These are phyloP conservation scores for Fusarium drepaniforme DNA, from an alignment of 2,329 filamentous ascomycete species.

Conservation along the genomic window DNA sequence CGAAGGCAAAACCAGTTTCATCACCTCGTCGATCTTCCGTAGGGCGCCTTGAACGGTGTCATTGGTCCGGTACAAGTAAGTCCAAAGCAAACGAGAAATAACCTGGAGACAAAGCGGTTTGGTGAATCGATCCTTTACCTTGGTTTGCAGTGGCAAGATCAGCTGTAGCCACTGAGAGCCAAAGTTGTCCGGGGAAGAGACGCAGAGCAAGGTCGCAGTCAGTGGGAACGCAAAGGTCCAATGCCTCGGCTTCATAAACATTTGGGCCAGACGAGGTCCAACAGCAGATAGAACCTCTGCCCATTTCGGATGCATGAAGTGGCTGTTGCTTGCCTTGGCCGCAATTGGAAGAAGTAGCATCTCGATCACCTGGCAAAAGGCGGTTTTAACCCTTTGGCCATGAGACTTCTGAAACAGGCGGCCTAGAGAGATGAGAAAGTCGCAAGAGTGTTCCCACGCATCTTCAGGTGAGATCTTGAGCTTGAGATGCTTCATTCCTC, in stretches of 20 bases:
- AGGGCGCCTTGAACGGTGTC: constrained; percentile 77
- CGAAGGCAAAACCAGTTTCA: constrained; percentile 84
- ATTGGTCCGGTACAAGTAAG: constrained; percentile 87
- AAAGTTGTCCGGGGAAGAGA: constrained; percentile 87
- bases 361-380: constrained; percentile 93
- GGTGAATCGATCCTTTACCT: constrained; percentile 85
- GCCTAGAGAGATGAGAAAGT: constrained; percentile 86
- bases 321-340: constrained; percentile 78
- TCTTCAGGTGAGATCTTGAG: constrained; percentile 80
- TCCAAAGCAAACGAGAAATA: constrained; percentile 92
- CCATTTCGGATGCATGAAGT: constrained; percentile 88
- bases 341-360: constrained; percentile 89
- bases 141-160: constrained; percentile 80
- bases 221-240: constrained; percentile 92
- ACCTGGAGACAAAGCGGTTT: constrained; percentile 87
- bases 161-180: constrained; percentile 88
- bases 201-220: constrained; percentile 87
- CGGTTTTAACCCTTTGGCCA: constrained; percentile 90
- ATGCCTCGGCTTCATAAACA: constrained; percentile 92
- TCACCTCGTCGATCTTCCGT: constrained; percentile 90
- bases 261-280: constrained; percentile 81
- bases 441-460: constrained; percentile 87
- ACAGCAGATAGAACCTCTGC: constrained; percentile 84
- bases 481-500: constrained; percentile 90
- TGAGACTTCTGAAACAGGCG: constrained; percentile 87